Evolutionary conservation across 2,329 filamentous ascomycete genomes (phyloP).

Genomic region (Chaetomium sp.): DNA sequence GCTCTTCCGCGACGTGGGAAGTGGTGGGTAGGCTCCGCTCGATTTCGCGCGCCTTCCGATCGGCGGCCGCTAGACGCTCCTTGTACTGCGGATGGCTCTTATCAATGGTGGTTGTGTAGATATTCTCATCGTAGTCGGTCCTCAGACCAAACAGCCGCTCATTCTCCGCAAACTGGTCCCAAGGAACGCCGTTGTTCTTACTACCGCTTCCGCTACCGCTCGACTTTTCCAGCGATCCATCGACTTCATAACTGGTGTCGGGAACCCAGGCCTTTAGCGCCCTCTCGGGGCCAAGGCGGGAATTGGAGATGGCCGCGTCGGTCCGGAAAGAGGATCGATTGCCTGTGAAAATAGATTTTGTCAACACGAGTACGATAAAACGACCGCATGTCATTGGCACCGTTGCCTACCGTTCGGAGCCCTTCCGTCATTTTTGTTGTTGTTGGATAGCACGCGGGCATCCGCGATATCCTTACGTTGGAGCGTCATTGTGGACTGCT

Average conservation of each 20-base stretch:
- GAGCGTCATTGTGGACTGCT: slow-evolving; percentile 29
- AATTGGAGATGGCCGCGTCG: slow-evolving; percentile 79
- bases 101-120: slow-evolving; percentile 90
- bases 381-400: not conserved
- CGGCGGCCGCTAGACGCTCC: slow-evolving; percentile 69
- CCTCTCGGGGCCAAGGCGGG: slow-evolving; percentile 62
- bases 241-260: slow-evolving; percentile 53
- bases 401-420: slow-evolving; percentile 34
- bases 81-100: slow-evolving; percentile 76
- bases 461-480: slow-evolving; percentile 30
- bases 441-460: slow-evolving; percentile 24
- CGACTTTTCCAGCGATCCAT: slow-evolving; percentile 64
- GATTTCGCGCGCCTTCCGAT: slow-evolving; percentile 83
- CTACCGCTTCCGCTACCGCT: slow-evolving; percentile 29
- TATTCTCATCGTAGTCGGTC: slow-evolving; percentile 87
- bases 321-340: slow-evolving; percentile 69
- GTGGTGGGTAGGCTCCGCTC: slow-evolving; percentile 69
- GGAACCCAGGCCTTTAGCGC: slow-evolving; percentile 77
- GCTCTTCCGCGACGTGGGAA: slow-evolving; percentile 83
- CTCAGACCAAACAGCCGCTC: slow-evolving; percentile 80
- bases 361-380: not conserved
- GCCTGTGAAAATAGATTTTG: slow-evolving; percentile 40
- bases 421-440: slow-evolving; percentile 32
- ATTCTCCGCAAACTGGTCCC: slow-evolving; percentile 94
- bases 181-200: slow-evolving; percentile 34